Evolutionary conservation across 371 early-diverging fungal species (phyloP).

Genomic region (Paraphysoderma sedebokerense): DNA sequence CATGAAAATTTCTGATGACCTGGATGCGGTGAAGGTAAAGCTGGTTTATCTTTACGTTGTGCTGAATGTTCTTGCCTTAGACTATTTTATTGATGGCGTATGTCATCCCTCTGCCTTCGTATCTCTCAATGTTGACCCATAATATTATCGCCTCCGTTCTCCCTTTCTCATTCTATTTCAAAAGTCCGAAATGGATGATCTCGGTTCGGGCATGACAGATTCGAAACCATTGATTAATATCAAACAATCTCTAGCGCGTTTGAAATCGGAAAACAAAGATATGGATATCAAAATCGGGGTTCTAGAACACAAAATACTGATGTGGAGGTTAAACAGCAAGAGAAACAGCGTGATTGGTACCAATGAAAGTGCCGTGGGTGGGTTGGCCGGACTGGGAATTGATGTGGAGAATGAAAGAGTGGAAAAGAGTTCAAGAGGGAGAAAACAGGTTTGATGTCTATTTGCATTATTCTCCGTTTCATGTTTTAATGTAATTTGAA

Average conservation of each 20-base stretch:
- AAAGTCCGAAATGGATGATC: constrained; percentile 27
- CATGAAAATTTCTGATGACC: constrained; percentile 19
- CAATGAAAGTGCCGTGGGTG: too few relatives aligned
- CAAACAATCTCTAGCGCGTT: constrained; percentile 19
- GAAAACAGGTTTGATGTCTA: too few relatives aligned
- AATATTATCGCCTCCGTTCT: neutral
- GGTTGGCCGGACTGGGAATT: too few relatives aligned
- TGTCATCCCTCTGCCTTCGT: neutral
- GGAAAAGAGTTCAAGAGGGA: too few relatives aligned
- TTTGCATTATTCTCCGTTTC: too few relatives aligned
- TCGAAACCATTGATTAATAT: constrained; percentile 27
- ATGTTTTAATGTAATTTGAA: too few relatives aligned
- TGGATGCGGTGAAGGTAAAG: constrained; percentile 29
- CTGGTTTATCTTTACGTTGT: too few relatives aligned
- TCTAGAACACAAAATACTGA: constrained; percentile 22
- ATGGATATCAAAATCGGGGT: constrained; percentile 35
- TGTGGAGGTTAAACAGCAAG: neutral
- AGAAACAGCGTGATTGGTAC: neutral
- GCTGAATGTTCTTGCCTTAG: neutral
- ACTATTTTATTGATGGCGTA: neutral
- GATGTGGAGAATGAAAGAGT: too few relatives aligned
- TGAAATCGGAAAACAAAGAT: constrained; percentile 29
- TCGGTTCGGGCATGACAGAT: constrained; percentile 37
- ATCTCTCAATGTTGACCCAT: neutral
- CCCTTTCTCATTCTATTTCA: neutral